These are phyloP conservation scores for Penicillium psychrosexuale DNA, from an alignment of 2,329 filamentous ascomycete species.

Conservation along the genomic window DNA sequence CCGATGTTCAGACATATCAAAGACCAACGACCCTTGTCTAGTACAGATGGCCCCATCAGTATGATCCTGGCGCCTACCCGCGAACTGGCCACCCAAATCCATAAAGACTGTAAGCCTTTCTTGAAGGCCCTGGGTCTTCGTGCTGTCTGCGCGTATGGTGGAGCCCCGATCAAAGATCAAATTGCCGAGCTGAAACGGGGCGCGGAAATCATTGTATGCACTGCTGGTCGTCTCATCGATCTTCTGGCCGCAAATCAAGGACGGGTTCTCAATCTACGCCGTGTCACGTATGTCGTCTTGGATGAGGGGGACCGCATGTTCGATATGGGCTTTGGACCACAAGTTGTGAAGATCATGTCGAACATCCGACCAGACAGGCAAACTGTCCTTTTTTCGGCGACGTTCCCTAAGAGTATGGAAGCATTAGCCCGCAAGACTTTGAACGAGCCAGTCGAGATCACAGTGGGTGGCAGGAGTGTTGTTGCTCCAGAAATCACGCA, in stretches of 20 bases:
- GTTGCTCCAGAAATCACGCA: constrained; percentile 76
- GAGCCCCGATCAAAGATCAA: constrained; percentile 93
- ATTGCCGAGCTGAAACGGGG: constrained; percentile 95
- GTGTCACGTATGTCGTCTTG: constrained; percentile 90
- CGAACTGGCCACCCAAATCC: constrained; percentile 90
- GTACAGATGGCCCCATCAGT: constrained; percentile 81
- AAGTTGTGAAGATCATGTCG: constrained; percentile 93
- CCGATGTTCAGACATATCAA: constrained; percentile 99
- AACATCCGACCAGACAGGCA: constrained; percentile 91
- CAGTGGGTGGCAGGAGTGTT: constrained; percentile 77
- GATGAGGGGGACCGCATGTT: constrained; percentile 99
- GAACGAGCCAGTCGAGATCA: constrained; percentile 81
- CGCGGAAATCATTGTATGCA: constrained; percentile 91
- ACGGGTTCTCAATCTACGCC: constrained; percentile 83
- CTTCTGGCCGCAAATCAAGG: constrained; percentile 88
- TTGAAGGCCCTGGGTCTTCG: constrained; percentile 80
- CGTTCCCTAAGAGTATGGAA: constrained; percentile 91
- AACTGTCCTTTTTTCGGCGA: constrained; percentile 93
- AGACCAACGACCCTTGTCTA: constrained; percentile 78
- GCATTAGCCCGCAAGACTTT: constrained; percentile 84
- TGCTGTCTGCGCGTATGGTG: constrained; percentile 89
- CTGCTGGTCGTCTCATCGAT: constrained; percentile 93
- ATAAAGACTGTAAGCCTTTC: constrained; percentile 91
- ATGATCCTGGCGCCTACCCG: constrained; percentile 92
- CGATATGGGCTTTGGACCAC: constrained; percentile 98